phyloP scores from a whole-genome alignment of 441 rosid genomes.

The Jatropha multifida region DNA sequence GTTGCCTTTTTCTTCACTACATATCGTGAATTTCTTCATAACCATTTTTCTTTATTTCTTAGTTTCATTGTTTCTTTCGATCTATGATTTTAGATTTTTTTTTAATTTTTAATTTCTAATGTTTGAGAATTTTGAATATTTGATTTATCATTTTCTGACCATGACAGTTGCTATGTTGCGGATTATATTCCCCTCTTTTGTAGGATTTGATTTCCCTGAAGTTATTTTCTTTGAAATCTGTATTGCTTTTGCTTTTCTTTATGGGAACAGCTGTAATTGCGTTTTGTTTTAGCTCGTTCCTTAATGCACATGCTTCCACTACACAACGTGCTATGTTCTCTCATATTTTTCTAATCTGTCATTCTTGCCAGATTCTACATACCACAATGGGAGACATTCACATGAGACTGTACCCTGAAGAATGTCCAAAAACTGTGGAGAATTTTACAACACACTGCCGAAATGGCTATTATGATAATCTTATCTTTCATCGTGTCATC shows the following conservation, averaged over 20 bases:
- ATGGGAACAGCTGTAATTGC: background rate
- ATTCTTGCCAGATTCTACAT: conserved; percentile 58
- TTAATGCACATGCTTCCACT: background rate
- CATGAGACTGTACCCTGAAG: conserved; percentile 92
- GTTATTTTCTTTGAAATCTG: background rate
- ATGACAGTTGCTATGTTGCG: background rate
- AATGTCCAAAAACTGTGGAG: conserved; percentile 98
- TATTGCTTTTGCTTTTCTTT: conserved; percentile 3
- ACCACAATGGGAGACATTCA: conserved; percentile 96
- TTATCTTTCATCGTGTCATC: conserved; percentile 91
- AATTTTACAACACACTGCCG: conserved; percentile 94
- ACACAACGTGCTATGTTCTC: background rate
- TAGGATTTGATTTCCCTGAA: background rate
- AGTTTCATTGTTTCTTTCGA: background rate
- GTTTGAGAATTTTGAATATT: background rate
- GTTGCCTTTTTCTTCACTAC: background rate
- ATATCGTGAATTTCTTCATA: background rate
- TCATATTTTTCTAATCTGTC: conserved; percentile 10
- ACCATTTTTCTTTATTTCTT: background rate
- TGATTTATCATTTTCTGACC: background rate
- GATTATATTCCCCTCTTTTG: background rate
- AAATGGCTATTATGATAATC: conserved; percentile 94
- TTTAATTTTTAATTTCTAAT: background rate
- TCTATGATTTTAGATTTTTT: background rate
- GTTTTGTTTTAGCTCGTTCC: background rate